These are phyloP conservation scores for Globisporangium irregulare DNA, from an alignment of 352 stramenopile species.

Conservation along the genomic window DNA sequence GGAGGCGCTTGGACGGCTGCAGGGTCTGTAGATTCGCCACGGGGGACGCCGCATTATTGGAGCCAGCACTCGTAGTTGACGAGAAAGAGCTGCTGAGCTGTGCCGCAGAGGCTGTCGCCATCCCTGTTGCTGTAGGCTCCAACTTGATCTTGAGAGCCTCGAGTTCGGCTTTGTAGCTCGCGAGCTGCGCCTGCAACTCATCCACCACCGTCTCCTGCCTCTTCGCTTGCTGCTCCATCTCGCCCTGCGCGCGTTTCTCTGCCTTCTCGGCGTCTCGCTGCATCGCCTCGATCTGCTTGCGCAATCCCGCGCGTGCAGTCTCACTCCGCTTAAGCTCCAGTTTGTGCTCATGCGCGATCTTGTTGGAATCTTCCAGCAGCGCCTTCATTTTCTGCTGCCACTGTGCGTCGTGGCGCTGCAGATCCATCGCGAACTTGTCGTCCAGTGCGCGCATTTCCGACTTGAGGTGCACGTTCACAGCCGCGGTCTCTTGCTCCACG, in stretches of 20 bases:
- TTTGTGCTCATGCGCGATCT: constrained; percentile 48
- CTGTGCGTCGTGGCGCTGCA: constrained; percentile 30
- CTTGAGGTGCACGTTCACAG: constrained; percentile 35
- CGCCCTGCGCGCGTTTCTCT: constrained; percentile 10
- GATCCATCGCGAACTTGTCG: constrained; percentile 43
- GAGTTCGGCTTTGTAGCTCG: constrained; percentile 3
- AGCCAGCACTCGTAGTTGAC: constrained; percentile 5
- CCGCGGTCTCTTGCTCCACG: constrained; percentile 21
- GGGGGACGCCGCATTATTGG: not conserved
- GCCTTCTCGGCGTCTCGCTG: constrained; percentile 21
- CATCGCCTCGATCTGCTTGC: constrained; percentile 16
- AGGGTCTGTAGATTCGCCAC: constrained; percentile 24
- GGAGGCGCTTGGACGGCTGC: constrained; percentile 52
- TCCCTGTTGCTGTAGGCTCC: not conserved
- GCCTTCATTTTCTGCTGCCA: constrained; percentile 49
- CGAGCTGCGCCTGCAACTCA: constrained; percentile 17
- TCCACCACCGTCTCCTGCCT: constrained; percentile 11
- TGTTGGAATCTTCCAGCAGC: constrained; percentile 54
- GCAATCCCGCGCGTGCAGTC: constrained; percentile 13
- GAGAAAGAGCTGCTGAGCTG: constrained; percentile 8
- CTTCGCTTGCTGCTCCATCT: constrained; percentile 14
- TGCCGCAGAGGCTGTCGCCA: not conserved
- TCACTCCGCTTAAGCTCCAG: constrained; percentile 34
- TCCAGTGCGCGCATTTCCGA: constrained; percentile 43
- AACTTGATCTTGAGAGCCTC: not conserved